These are phyloP conservation scores for Ballota nigra DNA, from an alignment of 257 asterid genomes.

Conservation along the genomic window DNA sequence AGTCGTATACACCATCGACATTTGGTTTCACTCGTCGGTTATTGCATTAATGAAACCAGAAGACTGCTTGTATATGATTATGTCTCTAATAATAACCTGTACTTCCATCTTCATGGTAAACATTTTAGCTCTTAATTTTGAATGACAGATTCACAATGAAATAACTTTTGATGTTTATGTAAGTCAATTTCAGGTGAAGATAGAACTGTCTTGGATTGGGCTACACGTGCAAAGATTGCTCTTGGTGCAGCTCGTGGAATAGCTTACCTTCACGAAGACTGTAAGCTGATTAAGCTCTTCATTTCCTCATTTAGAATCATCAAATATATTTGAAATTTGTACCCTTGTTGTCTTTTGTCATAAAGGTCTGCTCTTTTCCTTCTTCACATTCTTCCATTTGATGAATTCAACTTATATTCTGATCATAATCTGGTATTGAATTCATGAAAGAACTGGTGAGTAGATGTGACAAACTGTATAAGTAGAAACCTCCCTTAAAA, in stretches of 20 bases:
- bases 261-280: constrained; percentile 87
- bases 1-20: constrained; percentile 96
- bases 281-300: constrained; percentile 38
- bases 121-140: constrained; percentile 8
- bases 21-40: constrained; percentile 93
- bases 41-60: constrained; percentile 67
- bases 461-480: neutral
- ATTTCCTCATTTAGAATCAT: neutral
- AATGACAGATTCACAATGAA: neutral
- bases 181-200: constrained; percentile 43
- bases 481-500: neutral
- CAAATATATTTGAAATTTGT: neutral
- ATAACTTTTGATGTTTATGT: constrained; percentile 12
- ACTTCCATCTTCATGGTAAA: constrained; percentile 94
- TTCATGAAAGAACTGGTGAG: neutral
- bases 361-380: neutral
- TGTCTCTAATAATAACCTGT: constrained; percentile 72
- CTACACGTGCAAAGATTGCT: constrained; percentile 69
- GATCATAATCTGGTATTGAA: neutral
- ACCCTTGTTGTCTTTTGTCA: neutral
- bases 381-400: neutral
- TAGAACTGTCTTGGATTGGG: constrained; percentile 65
- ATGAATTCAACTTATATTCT: neutral
- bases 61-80: constrained; percentile 93
- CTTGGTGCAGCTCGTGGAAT: constrained; percentile 93